Evolutionary conservation across 129 eudicot genomes (phyloP), one percentile per base, ranked within the genome.

Genomic region (Ambrosia trifida): DNA sequence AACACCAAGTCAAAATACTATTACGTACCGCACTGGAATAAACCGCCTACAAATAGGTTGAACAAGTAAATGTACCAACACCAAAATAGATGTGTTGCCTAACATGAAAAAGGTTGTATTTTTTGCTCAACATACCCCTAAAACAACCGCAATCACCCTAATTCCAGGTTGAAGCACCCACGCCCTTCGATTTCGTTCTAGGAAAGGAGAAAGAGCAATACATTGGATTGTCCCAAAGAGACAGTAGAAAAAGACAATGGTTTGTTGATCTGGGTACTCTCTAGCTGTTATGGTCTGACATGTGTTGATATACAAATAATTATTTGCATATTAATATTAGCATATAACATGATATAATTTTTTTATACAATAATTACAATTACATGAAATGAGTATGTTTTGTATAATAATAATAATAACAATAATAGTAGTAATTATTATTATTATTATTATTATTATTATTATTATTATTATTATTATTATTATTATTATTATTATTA

Each of bases 231-330:
- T 61, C 53, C 71, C 68, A 51, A 77, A 77, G 20, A 77, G 69
- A 38, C 81, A 49, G 14, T 13, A 77, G 19, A 60, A 77, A 35
- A 77, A 77, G 32, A 77, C 60, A 51, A 77, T 61, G 7, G 67
- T 59, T 11, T 14, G 40, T 68, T 68, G 66, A 45, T 76, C 80
- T 0, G 70, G 80, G 24, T 44, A 76, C 51, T 76, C 80, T 36
- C 4, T 47, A 19, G 60, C 24, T 30, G 66, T 58, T 4, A 64
- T 28, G 33, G 75, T 19, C 80, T 35, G 28, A 24, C 28, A 24
- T 24, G 28, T 24, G 28, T 24, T 24, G 28, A 24, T 24, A 24
- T 24, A 24, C 28, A 24, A 24, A 24, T 24, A 24, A 24, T 24
- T 24, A 24, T 0, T 24, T 24, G 1, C 28, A 24, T 24, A 24